Evolutionary conservation across 768 basidiomycete species (phyloP).

Genomic region (Xerocomus brunneocitrinus): DNA sequence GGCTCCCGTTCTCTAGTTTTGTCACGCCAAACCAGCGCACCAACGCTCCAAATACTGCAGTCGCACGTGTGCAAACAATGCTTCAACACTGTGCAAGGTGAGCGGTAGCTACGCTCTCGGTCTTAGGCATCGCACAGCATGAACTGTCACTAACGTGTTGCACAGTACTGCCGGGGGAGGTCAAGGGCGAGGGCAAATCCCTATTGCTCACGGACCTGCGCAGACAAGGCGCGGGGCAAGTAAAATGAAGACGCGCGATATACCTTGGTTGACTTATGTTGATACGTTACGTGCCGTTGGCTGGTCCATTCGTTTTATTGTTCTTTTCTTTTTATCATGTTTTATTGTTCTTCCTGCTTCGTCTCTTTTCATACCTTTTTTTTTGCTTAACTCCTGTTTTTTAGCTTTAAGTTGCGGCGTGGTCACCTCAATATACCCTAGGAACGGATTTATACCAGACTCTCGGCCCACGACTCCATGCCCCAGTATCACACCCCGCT

Average conservation of each 20-base stretch:
- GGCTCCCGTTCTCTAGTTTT: slow-evolving; percentile 30
- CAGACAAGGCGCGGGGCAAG: slow-evolving; percentile 13
- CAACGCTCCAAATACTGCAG: slow-evolving; percentile 56
- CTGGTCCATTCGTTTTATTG: slow-evolving; percentile 1
- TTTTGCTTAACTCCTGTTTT: neutral
- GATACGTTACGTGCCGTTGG: slow-evolving; percentile 1
- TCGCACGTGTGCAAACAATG: slow-evolving; percentile 51
- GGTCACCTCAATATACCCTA: slow-evolving; percentile 35
- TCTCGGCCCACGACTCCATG: slow-evolving; percentile 35
- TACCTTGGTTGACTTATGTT: neutral
- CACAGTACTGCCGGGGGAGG: slow-evolving; percentile 22
- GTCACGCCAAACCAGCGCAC: slow-evolving; percentile 54
- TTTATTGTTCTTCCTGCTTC: neutral
- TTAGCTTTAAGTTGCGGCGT: neutral
- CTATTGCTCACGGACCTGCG: slow-evolving; percentile 28
- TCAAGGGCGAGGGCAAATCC: slow-evolving; percentile 10
- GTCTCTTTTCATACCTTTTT: neutral
- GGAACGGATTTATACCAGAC: slow-evolving; percentile 48
- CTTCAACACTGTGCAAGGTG: slow-evolving; percentile 29
- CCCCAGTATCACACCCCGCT: neutral
- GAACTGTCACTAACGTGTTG: neutral
- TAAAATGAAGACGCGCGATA: neutral
- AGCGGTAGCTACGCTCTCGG: neutral
- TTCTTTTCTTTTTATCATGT: neutral
- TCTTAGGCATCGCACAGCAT: neutral